A percentile compares a stretch with the other conserved stretches of the same genome.
Evolutionary conservation across 2,329 filamentous ascomycete genomes (phyloP).

Genomic region (Aureobasidium sp.): DNA sequence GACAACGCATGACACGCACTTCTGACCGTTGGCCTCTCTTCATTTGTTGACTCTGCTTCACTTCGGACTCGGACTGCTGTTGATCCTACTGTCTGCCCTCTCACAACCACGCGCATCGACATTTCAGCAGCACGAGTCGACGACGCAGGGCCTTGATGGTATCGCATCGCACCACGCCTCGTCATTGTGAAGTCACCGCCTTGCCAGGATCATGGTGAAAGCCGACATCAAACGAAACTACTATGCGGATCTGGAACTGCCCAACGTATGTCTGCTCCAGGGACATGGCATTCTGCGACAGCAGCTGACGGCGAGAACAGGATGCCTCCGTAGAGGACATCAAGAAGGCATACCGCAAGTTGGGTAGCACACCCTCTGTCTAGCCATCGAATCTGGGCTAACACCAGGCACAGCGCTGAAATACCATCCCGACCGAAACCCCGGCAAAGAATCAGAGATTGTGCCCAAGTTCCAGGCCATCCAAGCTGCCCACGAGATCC

Average conservation of each 20-base stretch:
- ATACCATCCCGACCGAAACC: slow-evolving; percentile 85
- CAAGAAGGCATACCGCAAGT: slow-evolving; percentile 77
- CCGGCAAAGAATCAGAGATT: slow-evolving; percentile 69
- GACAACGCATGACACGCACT: slow-evolving; percentile 8
- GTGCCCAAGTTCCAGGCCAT: slow-evolving; percentile 80
- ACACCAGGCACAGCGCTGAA: slow-evolving; percentile 55
- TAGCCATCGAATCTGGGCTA: not conserved
- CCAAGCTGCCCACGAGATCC: slow-evolving; percentile 74
- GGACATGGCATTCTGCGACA: not conserved
- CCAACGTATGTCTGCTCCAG: slow-evolving; percentile 28
- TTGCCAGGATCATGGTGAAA: slow-evolving; percentile 27
- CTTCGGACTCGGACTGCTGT: not conserved
- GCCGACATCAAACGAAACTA: slow-evolving; percentile 52
- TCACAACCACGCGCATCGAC: not conserved
- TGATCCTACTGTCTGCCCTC: not conserved
- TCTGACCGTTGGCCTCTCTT: not conserved
- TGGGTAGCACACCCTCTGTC: slow-evolving; percentile 47
- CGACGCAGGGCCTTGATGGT: slow-evolving; percentile 6
- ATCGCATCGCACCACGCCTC: not conserved
- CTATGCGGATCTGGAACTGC: slow-evolving; percentile 73
- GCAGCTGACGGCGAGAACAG: not conserved
- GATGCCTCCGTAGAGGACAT: slow-evolving; percentile 65
- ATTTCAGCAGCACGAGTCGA: not conserved
- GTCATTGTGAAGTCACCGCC: not conserved
- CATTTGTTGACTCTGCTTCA: not conserved